These are phyloP conservation scores for Punica granatum DNA, from an alignment of 345 rosid genomes.

Conservation along the genomic window DNA sequence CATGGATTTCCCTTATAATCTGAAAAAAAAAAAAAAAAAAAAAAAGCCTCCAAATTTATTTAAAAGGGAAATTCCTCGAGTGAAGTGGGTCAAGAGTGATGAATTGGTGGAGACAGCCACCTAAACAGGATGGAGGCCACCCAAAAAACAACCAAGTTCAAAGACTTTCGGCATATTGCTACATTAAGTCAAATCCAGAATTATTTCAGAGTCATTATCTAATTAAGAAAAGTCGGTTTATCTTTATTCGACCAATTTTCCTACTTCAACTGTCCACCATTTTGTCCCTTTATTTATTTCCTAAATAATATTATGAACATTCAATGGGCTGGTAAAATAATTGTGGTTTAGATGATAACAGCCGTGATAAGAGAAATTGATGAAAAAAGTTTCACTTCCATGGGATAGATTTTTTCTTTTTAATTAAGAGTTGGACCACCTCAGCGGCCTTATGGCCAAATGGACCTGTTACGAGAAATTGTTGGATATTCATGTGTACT, in stretches of 20 bases:
- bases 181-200: not conserved
- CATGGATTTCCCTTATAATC: too few species aligned
- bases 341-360: too few species aligned
- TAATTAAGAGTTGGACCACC: too few species aligned
- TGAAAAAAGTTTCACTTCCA: too few species aligned
- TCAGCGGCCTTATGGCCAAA: too few species aligned
- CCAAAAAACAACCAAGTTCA: not conserved
- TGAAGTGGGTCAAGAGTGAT: not conserved
- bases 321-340: constrained; percentile 1
- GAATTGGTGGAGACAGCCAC: not conserved
- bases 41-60: too few species aligned
- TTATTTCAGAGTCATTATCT: not conserved
- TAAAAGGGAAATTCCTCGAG: not conserved
- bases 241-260: too few species aligned
- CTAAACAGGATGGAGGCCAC: not conserved
- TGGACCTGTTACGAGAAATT: too few species aligned
- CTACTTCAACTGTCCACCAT: not conserved
- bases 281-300: not conserved
- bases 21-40: too few species aligned
- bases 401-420: too few species aligned
- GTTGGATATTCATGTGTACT: too few species aligned
- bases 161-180: not conserved
- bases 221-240: not conserved
- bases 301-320: not conserved
- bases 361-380: too few species aligned